Evolutionary conservation across 306 rosid genomes (phyloP).

Genomic region (Oxytropis ochrocephala): DNA sequence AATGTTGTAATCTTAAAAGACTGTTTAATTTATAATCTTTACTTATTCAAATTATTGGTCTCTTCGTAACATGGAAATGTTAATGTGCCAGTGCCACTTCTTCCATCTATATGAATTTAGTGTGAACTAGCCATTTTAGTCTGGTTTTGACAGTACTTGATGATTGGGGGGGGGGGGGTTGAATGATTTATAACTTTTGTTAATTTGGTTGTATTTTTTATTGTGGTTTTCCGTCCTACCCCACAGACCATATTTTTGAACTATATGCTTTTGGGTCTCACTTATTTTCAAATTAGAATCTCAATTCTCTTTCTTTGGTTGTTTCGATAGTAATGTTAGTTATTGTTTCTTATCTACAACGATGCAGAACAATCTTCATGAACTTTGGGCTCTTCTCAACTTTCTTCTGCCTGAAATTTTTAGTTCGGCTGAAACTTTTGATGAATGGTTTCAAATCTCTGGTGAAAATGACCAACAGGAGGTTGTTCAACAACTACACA

Average conservation of each 20-base stretch:
- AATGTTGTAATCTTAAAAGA: background rate
- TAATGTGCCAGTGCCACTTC: background rate
- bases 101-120: background rate
- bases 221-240: background rate
- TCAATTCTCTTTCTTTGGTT: background rate
- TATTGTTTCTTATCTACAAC: background rate
- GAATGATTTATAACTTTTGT: background rate
- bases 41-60: background rate
- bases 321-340: background rate
- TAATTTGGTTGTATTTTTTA: background rate
- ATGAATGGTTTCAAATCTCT: constrained; percentile 99
- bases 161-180: too few relatives aligned
- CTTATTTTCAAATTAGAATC: constrained; percentile 12
- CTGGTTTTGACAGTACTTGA: background rate
- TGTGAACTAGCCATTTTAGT: background rate
- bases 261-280: background rate
- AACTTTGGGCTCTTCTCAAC: constrained; percentile 94
- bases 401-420: constrained; percentile 98
- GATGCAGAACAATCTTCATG: constrained; percentile 92
- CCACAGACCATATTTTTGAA: background rate
- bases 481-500: constrained; percentile 97
- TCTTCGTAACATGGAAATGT: background rate
- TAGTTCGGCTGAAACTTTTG: constrained; percentile 98
- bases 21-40: background rate
- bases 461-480: constrained; percentile 99